These are phyloP conservation scores for Leccinum pseudoinsigne DNA, from an alignment of 1,284 basidiomycete genomes.

Conservation along the genomic window DNA sequence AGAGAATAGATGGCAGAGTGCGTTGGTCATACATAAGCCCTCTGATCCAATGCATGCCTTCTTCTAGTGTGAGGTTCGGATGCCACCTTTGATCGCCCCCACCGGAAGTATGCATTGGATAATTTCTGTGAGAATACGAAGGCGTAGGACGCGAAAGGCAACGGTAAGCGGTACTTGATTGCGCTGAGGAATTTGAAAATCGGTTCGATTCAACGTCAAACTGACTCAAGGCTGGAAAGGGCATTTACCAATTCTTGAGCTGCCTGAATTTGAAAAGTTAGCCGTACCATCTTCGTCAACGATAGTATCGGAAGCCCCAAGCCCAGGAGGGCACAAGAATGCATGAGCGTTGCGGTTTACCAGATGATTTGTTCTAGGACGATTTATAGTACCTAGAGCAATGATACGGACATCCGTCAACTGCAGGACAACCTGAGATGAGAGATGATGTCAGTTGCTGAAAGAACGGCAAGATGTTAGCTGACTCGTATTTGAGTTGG, in stretches of 20 bases:
- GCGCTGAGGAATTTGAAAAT: slow-evolving; percentile 6
- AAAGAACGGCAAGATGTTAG: slow-evolving; percentile 14
- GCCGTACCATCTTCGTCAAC: background rate
- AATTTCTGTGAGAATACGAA: slow-evolving; percentile 51
- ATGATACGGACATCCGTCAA: slow-evolving; percentile 73
- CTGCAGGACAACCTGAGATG: slow-evolving; percentile 59
- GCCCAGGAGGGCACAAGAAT: slow-evolving; percentile 68
- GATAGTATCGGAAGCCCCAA: slow-evolving; percentile 32
- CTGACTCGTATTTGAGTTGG: slow-evolving; percentile 60
- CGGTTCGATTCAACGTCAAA: background rate
- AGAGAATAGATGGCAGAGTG: slow-evolving; percentile 7
- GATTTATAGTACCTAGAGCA: slow-evolving; percentile 63
- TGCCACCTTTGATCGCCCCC: slow-evolving; percentile 69
- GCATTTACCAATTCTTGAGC: slow-evolving; percentile 9
- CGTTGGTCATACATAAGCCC: slow-evolving; percentile 55
- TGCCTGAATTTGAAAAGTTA: background rate
- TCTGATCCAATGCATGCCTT: slow-evolving; percentile 72
- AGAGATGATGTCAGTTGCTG: slow-evolving; percentile 7
- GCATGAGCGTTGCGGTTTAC: slow-evolving; percentile 65
- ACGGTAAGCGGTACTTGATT: slow-evolving; percentile 32
- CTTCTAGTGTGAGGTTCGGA: slow-evolving; percentile 52
- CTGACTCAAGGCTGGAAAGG: background rate
- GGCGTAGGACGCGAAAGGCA: slow-evolving; percentile 59
- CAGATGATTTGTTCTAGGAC: slow-evolving; percentile 52
- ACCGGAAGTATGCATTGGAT: slow-evolving; percentile 71